Conservation (phyloP, 768 basidiomycete genomes). For the Dictyophora rubrovolvata region DNA sequence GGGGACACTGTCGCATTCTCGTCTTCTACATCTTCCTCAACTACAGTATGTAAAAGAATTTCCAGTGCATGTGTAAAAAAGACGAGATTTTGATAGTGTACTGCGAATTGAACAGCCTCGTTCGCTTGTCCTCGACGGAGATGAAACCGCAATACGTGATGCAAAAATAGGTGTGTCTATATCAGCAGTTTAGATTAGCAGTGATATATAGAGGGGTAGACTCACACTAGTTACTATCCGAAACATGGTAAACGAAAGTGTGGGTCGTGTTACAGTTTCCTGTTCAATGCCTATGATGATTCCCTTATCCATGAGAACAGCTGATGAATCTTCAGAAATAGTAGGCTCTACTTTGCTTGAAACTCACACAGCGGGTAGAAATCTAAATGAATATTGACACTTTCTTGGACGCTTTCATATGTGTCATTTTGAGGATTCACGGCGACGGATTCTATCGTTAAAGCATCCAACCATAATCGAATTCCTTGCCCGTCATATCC, state of each 20-base stretch:
- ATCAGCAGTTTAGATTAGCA: background rate
- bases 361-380: conserved; percentile 89
- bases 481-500: conserved; percentile 87
- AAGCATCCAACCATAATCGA: conserved; percentile 90
- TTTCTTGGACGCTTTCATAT: conserved; percentile 70
- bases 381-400: conserved; percentile 82
- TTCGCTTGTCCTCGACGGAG: conserved; percentile 50
- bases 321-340: conserved; percentile 31
- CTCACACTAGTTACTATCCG: conserved; percentile 82
- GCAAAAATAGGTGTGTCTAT: conserved; percentile 89
- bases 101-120: conserved; percentile 79
- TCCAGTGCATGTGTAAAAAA: conserved; percentile 93
- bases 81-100: conserved; percentile 77
- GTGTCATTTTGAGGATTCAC: conserved; percentile 19
- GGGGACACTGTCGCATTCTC: conserved; percentile 19
- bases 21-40: conserved; percentile 64
- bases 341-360: background rate
- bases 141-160: conserved; percentile 81
- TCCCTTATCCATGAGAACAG: conserved; percentile 97
- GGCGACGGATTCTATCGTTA: conserved; percentile 68
- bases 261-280: conserved; percentile 64
- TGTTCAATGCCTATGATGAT: conserved; percentile 96
- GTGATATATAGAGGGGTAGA: background rate
- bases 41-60: conserved; percentile 85
- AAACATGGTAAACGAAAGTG: conserved; percentile 84